phyloP scores from a whole-genome alignment of 306 rosid species.

The Lagenaria siceraria region DNA sequence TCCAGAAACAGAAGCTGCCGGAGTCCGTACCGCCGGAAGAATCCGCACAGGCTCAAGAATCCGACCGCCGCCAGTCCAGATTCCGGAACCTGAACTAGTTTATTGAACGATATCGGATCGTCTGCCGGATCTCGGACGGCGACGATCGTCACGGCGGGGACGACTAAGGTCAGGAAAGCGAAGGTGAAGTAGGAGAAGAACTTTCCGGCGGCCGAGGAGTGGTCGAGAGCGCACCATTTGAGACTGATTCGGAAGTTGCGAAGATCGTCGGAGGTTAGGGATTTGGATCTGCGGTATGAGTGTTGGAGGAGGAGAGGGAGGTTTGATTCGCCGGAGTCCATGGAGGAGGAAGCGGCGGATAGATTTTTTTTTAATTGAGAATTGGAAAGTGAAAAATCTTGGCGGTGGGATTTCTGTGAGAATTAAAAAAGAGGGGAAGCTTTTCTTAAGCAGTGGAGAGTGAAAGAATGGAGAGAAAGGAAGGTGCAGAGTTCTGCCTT shows the following conservation, averaged over 20 bases:
- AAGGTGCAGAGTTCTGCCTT: background rate
- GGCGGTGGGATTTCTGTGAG: background rate
- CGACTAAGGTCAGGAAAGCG: slow-evolving; percentile 35
- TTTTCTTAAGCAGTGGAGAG: too few species aligned
- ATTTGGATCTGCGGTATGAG: slow-evolving; percentile 39
- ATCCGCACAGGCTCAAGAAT: slow-evolving; percentile 54
- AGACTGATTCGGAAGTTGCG: slow-evolving; percentile 47
- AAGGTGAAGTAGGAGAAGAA: slow-evolving; percentile 42
- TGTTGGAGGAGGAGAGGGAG: slow-evolving; percentile 55
- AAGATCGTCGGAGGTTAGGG: slow-evolving; percentile 42
- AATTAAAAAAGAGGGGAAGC: background rate
- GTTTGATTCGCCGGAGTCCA: slow-evolving; percentile 2
- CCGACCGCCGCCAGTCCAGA: slow-evolving; percentile 49
- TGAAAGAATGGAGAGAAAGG: background rate
- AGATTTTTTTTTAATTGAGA: background rate
- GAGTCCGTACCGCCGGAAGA: slow-evolving; percentile 63
- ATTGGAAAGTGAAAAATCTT: background rate
- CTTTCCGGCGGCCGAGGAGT: slow-evolving; percentile 47
- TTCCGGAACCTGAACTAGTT: slow-evolving; percentile 70
- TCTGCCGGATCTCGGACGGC: slow-evolving; percentile 23
- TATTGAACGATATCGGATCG: slow-evolving; percentile 54
- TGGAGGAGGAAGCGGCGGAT: background rate
- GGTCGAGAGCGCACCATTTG: slow-evolving; percentile 82
- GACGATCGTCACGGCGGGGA: slow-evolving; percentile 37
- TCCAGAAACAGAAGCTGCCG: slow-evolving; percentile 64